Base-by-base conservation (phyloP, 805 yeast genomes). In the Ogataea paradorogensis region DNA sequence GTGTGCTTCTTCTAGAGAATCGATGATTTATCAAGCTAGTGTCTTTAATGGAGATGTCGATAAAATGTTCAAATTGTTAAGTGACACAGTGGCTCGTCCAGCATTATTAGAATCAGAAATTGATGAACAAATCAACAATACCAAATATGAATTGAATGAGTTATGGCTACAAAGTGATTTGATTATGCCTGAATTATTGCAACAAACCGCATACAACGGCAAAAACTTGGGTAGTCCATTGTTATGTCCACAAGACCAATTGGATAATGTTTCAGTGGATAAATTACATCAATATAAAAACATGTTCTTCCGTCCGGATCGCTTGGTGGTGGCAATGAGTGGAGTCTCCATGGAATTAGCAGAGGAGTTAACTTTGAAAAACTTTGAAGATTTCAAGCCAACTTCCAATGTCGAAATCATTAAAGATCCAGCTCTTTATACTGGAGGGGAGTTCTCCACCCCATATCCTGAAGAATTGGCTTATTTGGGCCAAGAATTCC, bases 1-100 rank as follows among this genome's bases (percentile, higher is more conserved):
- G 79, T 85, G 95, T 56, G 83, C 95, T 1, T 84, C 96, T 0
- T 85, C 95, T 7, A 74, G 99, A 56, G 99, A 93, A 62, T 76
- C 95, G 4, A 73, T 91, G 69, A 78, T 91, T 66, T 93, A 93
- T 62, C 98, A 93, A 63, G 95, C 97, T 1, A 82, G 95, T 3
- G 95, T 89, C 1, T 91, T 93, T 73, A 90, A 90, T 59, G 71
- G 73, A 31, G 96, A 90, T 56, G 80, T 84, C 8, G 91, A 78
- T 27, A 69, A 71, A 48, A 88, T 93, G 95, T 77, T 85, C 48
- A 74, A 74, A 32, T 69, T 87, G 32, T 68, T 93, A 52, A 67
- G 86, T 18, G 90, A 89, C 49, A 87, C 97, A 0, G 82, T 91
- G 3, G 67, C 82, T 9, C 69, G 67, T 42, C 98, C 99, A 7